A percentile compares a stretch with the other conserved stretches of the same genome.
Conservation (phyloP, 2,329 filamentous ascomycete species). For the Epichloe elymi region DNA sequence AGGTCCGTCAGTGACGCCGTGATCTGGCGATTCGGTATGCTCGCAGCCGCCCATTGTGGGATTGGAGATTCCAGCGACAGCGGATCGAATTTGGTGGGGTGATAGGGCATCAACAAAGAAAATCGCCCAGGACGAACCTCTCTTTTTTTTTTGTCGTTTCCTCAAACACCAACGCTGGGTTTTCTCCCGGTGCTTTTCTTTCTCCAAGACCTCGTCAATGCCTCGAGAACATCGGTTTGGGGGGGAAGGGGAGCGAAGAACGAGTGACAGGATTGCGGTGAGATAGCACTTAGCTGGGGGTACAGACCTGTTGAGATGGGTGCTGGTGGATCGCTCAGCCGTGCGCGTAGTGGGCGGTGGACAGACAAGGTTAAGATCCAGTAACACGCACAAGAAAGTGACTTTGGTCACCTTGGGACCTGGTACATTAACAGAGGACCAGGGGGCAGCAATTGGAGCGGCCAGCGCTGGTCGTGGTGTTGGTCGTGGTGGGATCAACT, state of each 20-base stretch:
- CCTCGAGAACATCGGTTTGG: background rate
- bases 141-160: background rate
- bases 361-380: constrained; percentile 1
- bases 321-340: constrained; percentile 5
- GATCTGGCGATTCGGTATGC: constrained; percentile 5
- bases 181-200: background rate
- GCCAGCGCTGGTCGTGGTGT: background rate
- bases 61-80: background rate
- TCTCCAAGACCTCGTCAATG: background rate
- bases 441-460: background rate
- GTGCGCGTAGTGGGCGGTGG: constrained; percentile 2
- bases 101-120: background rate
- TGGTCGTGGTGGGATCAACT: too few species aligned
- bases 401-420: background rate
- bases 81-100: constrained; percentile 2
- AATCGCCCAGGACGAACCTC: background rate
- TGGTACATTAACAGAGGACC: background rate
- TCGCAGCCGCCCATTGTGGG: constrained; percentile 4
- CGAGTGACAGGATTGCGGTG: constrained; percentile 1
- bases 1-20: constrained; percentile 10
- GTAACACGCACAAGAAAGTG: background rate
- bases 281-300: background rate
- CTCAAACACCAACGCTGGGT: background rate
- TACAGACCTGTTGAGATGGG: background rate
- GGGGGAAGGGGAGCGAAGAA: background rate